Evolutionary conservation across 2,329 filamentous ascomycete species (phyloP).

Genomic region (Chaetomium strumarium): DNA sequence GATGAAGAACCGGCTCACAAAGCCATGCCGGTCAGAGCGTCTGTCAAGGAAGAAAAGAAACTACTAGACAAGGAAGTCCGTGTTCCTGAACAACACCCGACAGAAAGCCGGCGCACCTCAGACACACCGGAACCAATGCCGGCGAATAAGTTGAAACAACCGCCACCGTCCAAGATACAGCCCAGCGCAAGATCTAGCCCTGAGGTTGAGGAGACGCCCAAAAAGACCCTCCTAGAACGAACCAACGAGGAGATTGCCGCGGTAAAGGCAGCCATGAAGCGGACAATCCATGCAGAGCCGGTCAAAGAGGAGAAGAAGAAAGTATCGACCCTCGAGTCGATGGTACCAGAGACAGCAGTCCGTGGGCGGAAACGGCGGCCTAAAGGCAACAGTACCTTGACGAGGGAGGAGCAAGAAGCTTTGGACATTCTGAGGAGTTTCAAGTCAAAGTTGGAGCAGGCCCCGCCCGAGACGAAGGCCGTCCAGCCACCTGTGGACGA

Average conservation of each 20-base stretch:
- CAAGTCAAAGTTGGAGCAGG: conserved; percentile 64
- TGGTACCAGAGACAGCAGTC: conserved; percentile 68
- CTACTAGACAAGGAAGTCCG: conserved; percentile 6
- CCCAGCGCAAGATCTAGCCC: conserved; percentile 17
- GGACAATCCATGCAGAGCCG: conserved; percentile 48
- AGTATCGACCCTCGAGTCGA: conserved; percentile 57
- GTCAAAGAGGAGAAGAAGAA: conserved; percentile 52
- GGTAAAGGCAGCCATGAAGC: conserved; percentile 74
- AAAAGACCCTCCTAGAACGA: conserved; percentile 54
- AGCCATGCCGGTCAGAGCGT: conserved; percentile 26
- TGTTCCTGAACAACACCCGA: conserved; percentile 2
- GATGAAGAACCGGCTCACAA: conserved; percentile 37
- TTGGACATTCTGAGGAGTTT: conserved; percentile 73
- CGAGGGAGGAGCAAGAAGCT: conserved; percentile 56
- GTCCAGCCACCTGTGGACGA: conserved; percentile 21
- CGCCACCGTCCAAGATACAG: conserved; percentile 9
- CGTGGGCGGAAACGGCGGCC: conserved; percentile 64
- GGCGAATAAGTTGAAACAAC: conserved; percentile 15
- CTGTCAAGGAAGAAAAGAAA: conserved; percentile 25
- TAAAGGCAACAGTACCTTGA: conserved; percentile 46
- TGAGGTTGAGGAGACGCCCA: conserved; percentile 24
- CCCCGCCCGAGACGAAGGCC: conserved; percentile 35
- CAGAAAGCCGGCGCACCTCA: conserved; percentile 6
- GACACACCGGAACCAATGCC: conserved; percentile 10
- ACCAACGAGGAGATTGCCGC: conserved; percentile 78